phyloP scores from a whole-genome alignment of 1,284 basidiomycete species.

The Leccinum fallax region DNA sequence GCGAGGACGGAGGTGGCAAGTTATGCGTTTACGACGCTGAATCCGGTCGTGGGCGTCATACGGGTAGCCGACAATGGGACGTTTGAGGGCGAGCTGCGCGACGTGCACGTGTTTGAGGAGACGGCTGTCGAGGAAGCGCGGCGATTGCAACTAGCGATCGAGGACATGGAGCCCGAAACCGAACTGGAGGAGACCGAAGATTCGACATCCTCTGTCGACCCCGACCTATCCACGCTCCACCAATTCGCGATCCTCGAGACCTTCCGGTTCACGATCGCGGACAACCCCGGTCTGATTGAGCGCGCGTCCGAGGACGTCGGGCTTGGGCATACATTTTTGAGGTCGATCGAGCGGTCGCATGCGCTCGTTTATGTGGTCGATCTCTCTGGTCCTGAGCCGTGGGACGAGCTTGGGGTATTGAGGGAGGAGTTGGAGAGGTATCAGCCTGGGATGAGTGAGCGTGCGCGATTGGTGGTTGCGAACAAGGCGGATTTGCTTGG shows the following conservation, averaged over 20 bases:
- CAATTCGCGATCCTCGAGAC: slow-evolving; percentile 63
- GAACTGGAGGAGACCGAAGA: slow-evolving; percentile 4
- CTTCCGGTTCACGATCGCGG: slow-evolving; percentile 93
- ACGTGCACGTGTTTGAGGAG: slow-evolving; percentile 67
- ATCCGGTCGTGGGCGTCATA: slow-evolving; percentile 94
- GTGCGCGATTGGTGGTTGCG: slow-evolving; percentile 82
- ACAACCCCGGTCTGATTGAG: slow-evolving; percentile 93
- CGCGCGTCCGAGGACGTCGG: slow-evolving; percentile 78
- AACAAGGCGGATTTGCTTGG: slow-evolving; percentile 91
- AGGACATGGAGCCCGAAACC: slow-evolving; percentile 1
- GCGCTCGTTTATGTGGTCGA: slow-evolving; percentile 94
- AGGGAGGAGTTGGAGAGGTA: slow-evolving; percentile 86
- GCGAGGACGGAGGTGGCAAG: slow-evolving; percentile 88
- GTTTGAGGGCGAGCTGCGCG: slow-evolving; percentile 63
- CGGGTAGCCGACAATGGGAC: slow-evolving; percentile 81
- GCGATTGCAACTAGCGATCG: slow-evolving; percentile 30
- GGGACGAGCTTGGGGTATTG: slow-evolving; percentile 75
- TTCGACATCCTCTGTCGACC: not conserved
- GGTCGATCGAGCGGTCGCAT: slow-evolving; percentile 90
- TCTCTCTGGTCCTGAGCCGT: slow-evolving; percentile 70
- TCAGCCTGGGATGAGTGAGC: slow-evolving; percentile 74
- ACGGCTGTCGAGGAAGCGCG: slow-evolving; percentile 62
- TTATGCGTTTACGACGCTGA: slow-evolving; percentile 95
- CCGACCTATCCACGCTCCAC: slow-evolving; percentile 24
- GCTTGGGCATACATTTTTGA: slow-evolving; percentile 91